Percentiles rank a stretch among this genome's conserved stretches.
Conservation (phyloP, 768 basidiomycete genomes). For the Pholiota molesta region DNA sequence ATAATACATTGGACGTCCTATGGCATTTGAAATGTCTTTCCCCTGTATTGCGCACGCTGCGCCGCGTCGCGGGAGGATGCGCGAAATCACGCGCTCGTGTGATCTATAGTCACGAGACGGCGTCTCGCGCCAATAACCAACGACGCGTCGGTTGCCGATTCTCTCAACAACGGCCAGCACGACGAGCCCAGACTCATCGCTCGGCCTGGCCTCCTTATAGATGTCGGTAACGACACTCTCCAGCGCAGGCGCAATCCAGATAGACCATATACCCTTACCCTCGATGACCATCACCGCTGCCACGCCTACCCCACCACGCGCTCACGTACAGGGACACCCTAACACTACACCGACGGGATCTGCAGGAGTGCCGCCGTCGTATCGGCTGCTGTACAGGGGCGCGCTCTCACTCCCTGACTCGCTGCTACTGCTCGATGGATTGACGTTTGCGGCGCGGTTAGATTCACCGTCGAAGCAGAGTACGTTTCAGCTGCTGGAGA, state of each 20-base stretch:
- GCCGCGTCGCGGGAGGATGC: no score
- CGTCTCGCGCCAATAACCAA: neutral
- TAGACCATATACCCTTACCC: neutral
- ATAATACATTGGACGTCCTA: neutral
- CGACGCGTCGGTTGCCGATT: neutral
- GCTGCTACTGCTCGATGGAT: slow-evolving; percentile 68
- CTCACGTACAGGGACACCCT: neutral
- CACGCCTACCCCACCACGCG: neutral
- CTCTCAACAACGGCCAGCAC: neutral
- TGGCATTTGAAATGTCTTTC: no score
- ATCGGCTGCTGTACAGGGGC: slow-evolving; percentile 75
- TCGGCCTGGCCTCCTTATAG: neutral
- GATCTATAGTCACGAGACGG: neutral
- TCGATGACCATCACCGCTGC: neutral
- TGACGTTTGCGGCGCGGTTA: slow-evolving; percentile 64
- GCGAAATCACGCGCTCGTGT: neutral
- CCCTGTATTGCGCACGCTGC: no score
- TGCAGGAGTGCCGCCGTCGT: slow-evolving; percentile 13
- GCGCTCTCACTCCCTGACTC: slow-evolving; percentile 77
- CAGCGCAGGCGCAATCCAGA: neutral
- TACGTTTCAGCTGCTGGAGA: slow-evolving; percentile 51
- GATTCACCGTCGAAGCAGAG: slow-evolving; percentile 40
- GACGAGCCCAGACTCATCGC: no score
- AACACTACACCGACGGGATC: neutral
- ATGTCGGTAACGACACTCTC: neutral